These are phyloP conservation scores for Arabis hirsuta DNA, from an alignment of 345 rosid genomes.

Conservation along the genomic window DNA sequence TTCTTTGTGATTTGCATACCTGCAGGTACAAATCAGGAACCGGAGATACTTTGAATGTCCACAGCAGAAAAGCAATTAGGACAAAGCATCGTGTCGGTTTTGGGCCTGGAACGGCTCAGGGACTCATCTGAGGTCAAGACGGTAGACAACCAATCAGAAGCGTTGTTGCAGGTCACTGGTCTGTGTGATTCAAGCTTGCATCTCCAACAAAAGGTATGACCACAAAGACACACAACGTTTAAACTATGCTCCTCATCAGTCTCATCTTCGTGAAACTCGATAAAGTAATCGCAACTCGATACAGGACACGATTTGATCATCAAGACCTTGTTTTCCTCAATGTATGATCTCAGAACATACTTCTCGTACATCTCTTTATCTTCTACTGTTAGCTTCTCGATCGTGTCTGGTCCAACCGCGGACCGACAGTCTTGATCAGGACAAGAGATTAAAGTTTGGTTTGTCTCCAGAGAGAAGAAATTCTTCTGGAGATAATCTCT, in stretches of 20 bases:
- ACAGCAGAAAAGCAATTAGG: neutral
- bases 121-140: neutral
- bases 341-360: slow-evolving; percentile 26
- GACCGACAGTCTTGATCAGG: slow-evolving; percentile 22
- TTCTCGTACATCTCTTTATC: slow-evolving; percentile 14
- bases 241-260: slow-evolving; percentile 1
- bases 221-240: slow-evolving; percentile 37
- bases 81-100: neutral
- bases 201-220: slow-evolving; percentile 37
- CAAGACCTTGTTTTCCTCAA: neutral
- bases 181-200: slow-evolving; percentile 36
- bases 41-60: too few species aligned
- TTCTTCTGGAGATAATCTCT: slow-evolving; percentile 1
- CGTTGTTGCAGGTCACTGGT: slow-evolving; percentile 45
- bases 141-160: slow-evolving; percentile 25
- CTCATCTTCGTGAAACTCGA: neutral
- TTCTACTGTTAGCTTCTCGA: slow-evolving; percentile 7
- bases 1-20: neutral
- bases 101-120: neutral
- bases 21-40: slow-evolving; percentile 19
- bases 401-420: slow-evolving; percentile 31
- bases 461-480: neutral
- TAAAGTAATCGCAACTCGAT: slow-evolving; percentile 9
- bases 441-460: slow-evolving; percentile 19
- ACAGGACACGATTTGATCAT: slow-evolving; percentile 37